Evolutionary conservation across 495 filamentous ascomycete species (phyloP).

Genomic region (Penicillium pancosmium): DNA sequence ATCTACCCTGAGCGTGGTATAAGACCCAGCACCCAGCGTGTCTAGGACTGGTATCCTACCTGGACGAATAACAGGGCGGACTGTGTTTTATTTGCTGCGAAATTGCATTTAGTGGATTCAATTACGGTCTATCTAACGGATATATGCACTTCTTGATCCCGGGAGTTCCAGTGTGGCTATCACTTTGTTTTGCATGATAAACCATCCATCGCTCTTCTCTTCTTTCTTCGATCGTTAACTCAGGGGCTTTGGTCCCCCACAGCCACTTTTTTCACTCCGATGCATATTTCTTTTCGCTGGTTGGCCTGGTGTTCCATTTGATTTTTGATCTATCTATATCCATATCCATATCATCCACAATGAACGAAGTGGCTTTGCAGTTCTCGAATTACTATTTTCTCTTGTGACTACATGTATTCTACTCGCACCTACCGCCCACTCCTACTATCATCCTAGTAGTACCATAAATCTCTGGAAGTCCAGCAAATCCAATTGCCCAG

Average conservation of each 20-base stretch:
- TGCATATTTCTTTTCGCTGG: background rate
- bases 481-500: background rate
- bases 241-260: background rate
- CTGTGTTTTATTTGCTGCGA: background rate
- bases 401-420: no score
- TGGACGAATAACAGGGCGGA: background rate
- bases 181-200: slow-evolving; percentile 3
- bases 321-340: background rate
- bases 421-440: background rate
- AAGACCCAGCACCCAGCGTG: background rate
- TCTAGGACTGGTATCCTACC: background rate
- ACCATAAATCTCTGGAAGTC: background rate
- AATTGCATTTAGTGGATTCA: slow-evolving; percentile 1
- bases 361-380: background rate
- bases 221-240: background rate
- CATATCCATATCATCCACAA: background rate
- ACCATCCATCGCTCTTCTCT: background rate
- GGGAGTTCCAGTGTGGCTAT: background rate
- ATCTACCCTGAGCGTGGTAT: background rate
- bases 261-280: background rate
- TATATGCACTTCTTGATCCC: background rate
- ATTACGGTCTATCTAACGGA: slow-evolving; percentile 3
- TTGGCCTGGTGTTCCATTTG: background rate
- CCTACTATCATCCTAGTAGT: background rate
- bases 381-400: no score